phyloP scores from a whole-genome alignment of 768 basidiomycete genomes.

The Zangia roseola region DNA sequence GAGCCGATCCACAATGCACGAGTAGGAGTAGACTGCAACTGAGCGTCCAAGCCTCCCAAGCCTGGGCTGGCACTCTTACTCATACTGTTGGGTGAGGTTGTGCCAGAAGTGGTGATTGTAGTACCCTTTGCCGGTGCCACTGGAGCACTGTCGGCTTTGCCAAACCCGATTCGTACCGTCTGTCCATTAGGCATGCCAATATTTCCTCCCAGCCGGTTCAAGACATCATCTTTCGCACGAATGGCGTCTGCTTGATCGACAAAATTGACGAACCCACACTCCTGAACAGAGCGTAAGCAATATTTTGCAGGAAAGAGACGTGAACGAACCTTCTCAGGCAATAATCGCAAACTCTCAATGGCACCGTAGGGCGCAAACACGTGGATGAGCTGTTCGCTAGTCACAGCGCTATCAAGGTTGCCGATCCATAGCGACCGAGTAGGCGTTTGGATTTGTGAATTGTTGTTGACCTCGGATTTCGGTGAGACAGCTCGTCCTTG shows the following conservation, averaged over 20 bases:
- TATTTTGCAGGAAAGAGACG: background rate
- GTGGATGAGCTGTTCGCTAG: slow-evolving; percentile 90
- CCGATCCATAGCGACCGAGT: slow-evolving; percentile 98
- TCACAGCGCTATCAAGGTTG: slow-evolving; percentile 92
- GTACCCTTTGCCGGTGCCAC: slow-evolving; percentile 82
- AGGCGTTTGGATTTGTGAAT: slow-evolving; percentile 84
- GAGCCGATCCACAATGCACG: slow-evolving; percentile 97
- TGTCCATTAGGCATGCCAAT: slow-evolving; percentile 95
- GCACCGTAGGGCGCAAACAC: slow-evolving; percentile 97
- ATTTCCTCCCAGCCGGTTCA: slow-evolving; percentile 91
- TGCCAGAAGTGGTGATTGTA: slow-evolving; percentile 56
- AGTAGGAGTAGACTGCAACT: slow-evolving; percentile 88
- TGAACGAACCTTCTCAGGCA: slow-evolving; percentile 87
- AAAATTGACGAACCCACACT: slow-evolving; percentile 99
- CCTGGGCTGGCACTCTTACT: slow-evolving; percentile 53
- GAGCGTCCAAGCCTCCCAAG: slow-evolving; percentile 74
- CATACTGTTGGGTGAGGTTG: slow-evolving; percentile 59
- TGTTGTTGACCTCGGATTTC: slow-evolving; percentile 63
- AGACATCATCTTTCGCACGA: slow-evolving; percentile 95
- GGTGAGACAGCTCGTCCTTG: slow-evolving; percentile 81
- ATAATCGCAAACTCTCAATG: slow-evolving; percentile 90
- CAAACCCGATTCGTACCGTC: slow-evolving; percentile 96
- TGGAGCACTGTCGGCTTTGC: slow-evolving; percentile 96
- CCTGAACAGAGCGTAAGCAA: slow-evolving; percentile 48
- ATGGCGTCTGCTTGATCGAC: slow-evolving; percentile 95